A percentile compares a stretch with the other conserved stretches of the same genome.
These are phyloP conservation scores for Boletales sp. DNA, from an alignment of 768 basidiomycete species.

Conservation along the genomic window DNA sequence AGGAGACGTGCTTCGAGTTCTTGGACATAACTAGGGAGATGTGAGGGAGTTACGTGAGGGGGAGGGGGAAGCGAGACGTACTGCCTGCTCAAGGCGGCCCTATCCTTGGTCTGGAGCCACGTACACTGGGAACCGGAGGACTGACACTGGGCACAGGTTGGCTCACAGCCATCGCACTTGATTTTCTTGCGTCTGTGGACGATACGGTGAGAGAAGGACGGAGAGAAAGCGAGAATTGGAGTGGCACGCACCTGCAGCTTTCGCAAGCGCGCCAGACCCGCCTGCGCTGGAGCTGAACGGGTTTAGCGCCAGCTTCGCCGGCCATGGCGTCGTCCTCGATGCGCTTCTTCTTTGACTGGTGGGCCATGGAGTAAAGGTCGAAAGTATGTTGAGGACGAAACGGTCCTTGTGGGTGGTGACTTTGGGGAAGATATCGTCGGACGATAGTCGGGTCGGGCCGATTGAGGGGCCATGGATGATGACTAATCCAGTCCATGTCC, in stretches of 20 bases:
- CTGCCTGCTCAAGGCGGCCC: slow-evolving; percentile 88
- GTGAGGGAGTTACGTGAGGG: slow-evolving; percentile 16
- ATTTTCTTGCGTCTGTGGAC: slow-evolving; percentile 79
- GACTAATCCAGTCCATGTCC: slow-evolving; percentile 33
- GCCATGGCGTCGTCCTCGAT: slow-evolving; percentile 51
- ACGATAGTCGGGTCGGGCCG: slow-evolving; percentile 34
- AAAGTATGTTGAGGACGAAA: slow-evolving; percentile 19
- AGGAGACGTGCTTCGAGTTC: slow-evolving; percentile 84
- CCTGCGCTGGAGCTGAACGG: slow-evolving; percentile 71
- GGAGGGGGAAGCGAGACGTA: slow-evolving; percentile 37
- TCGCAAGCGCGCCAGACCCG: slow-evolving; percentile 90
- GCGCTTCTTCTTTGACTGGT: slow-evolving; percentile 77
- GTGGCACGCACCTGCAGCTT: slow-evolving; percentile 67
- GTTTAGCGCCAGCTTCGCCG: slow-evolving; percentile 59
- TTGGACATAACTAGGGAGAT: slow-evolving; percentile 70
- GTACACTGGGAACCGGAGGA: slow-evolving; percentile 75
- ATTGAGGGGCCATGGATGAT: slow-evolving; percentile 24
- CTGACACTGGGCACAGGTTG: slow-evolving; percentile 79
- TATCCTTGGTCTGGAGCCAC: slow-evolving; percentile 90
- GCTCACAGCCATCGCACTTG: slow-evolving; percentile 87
- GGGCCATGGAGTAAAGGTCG: slow-evolving; percentile 44
- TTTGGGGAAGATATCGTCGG: slow-evolving; percentile 33
- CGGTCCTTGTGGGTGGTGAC: slow-evolving; percentile 19
- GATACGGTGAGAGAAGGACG: slow-evolving; percentile 15
- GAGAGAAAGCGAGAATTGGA: slow-evolving; percentile 10